A percentile compares a stretch with the other conserved stretches of the same genome.
These are phyloP conservation scores for Hevea brasiliensis DNA, from an alignment of 345 rosid species.

Conservation along the genomic window DNA sequence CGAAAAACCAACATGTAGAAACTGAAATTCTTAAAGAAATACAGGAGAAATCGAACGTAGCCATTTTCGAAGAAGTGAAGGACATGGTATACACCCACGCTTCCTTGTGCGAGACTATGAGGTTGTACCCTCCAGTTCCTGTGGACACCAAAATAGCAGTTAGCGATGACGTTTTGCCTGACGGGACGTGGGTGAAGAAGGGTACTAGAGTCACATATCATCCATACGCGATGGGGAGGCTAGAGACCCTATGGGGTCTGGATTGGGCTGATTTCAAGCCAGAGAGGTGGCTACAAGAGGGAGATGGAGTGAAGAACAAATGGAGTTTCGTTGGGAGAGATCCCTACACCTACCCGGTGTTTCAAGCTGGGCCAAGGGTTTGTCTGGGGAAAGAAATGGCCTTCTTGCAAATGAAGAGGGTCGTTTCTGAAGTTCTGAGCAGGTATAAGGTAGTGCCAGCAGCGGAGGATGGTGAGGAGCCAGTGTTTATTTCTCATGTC, in stretches of 20 bases:
- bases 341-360: slow-evolving; percentile 28
- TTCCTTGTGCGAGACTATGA: slow-evolving; percentile 51
- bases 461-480: slow-evolving; percentile 36
- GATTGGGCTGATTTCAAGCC: slow-evolving; percentile 33
- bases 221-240: slow-evolving; percentile 39
- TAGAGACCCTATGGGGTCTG: slow-evolving; percentile 26
- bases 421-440: slow-evolving; percentile 35
- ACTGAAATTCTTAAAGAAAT: slow-evolving; percentile 44
- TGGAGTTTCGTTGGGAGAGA: slow-evolving; percentile 40
- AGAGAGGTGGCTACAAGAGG: slow-evolving; percentile 31
- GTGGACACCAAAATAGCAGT: slow-evolving; percentile 39
- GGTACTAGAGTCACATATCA: slow-evolving; percentile 42
- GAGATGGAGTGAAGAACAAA: slow-evolving; percentile 19
- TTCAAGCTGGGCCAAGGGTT: slow-evolving; percentile 35
- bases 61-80: slow-evolving; percentile 28
- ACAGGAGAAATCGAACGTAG: slow-evolving; percentile 19
- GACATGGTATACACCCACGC: slow-evolving; percentile 45
- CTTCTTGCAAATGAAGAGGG: slow-evolving; percentile 37
- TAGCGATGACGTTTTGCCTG: slow-evolving; percentile 36
- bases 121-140: slow-evolving; percentile 65
- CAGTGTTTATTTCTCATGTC: slow-evolving; percentile 37
- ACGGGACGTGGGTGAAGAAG: slow-evolving; percentile 51
- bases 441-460: slow-evolving; percentile 54
- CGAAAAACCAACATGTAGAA: slow-evolving; percentile 40
- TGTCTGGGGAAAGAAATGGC: slow-evolving; percentile 36